Conservation (phyloP, 441 rosid genomes). For the Populus hybrid region DNA sequence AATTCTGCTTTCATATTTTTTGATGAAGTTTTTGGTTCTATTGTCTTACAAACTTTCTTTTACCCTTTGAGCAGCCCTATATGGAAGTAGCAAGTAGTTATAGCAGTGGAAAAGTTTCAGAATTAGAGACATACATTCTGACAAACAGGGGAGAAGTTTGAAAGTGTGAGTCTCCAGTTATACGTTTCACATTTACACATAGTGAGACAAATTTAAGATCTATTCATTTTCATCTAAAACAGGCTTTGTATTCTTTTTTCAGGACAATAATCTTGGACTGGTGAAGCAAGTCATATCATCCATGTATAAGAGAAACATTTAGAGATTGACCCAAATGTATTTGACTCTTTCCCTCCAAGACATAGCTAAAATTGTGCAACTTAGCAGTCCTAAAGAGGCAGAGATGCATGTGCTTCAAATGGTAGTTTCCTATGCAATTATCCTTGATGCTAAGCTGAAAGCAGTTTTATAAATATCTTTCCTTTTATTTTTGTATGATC, state of each 20-base stretch:
- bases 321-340: constrained; percentile 93
- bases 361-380: constrained; percentile 69
- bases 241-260: constrained; percentile 24
- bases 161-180: constrained; percentile 41
- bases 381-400: constrained; percentile 18
- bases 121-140: constrained; percentile 52
- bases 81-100: constrained; percentile 64
- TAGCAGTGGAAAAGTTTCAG: constrained; percentile 57
- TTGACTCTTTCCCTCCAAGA: constrained; percentile 96
- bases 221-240: constrained; percentile 4
- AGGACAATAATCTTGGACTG: constrained; percentile 94
- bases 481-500: too few relatives aligned
- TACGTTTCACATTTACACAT: too few relatives aligned
- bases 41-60: constrained; percentile 13
- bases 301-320: constrained; percentile 88
- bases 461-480: too few relatives aligned
- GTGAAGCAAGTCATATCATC: constrained; percentile 92
- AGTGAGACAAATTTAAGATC: background rate
- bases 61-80: constrained; percentile 51
- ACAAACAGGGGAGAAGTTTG: constrained; percentile 52
- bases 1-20: too few relatives aligned
- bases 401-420: too few relatives aligned
- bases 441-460: too few relatives aligned
- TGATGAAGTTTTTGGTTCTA: constrained; percentile 7
- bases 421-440: too few relatives aligned